phyloP scores from a whole-genome alignment of 805 yeast genomes.

The Wickerhamomyces bovis region DNA sequence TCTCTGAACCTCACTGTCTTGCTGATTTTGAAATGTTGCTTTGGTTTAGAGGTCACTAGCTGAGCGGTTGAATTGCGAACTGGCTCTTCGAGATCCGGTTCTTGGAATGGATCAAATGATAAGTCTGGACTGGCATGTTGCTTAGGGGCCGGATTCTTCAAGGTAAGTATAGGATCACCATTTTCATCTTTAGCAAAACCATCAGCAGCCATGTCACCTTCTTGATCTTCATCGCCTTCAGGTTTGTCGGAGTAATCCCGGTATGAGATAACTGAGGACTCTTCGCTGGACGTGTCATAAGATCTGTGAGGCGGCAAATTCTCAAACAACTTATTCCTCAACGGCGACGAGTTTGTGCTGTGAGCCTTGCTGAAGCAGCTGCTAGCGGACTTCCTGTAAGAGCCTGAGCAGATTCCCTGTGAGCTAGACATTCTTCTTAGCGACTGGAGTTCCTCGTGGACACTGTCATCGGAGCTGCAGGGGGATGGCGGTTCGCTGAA shows the following conservation, averaged over 20 bases:
- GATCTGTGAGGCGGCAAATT: not conserved
- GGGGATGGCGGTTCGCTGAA: not conserved
- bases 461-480: not conserved
- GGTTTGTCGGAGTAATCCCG: not conserved
- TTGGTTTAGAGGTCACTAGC: not conserved
- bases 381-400: not conserved
- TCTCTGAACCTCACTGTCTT: slow-evolving; percentile 7
- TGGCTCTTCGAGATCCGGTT: slow-evolving; percentile 3
- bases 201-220: too few relatives aligned
- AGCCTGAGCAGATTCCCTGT: not conserved
- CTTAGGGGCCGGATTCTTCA: not conserved
- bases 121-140: not conserved
- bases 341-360: not conserved
- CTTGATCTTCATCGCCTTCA: not conserved
- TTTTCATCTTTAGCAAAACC: not conserved
- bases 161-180: not conserved
- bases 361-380: not conserved
- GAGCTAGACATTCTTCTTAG: not conserved
- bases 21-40: slow-evolving; percentile 1
- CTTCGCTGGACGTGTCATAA: not conserved
- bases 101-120: not conserved
- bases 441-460: not conserved
- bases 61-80: not conserved
- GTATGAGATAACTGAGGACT: not conserved
- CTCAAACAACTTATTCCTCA: not conserved